phyloP scores from a whole-genome alignment of 2,329 filamentous ascomycete species.

The Clarireedia hainanense region DNA sequence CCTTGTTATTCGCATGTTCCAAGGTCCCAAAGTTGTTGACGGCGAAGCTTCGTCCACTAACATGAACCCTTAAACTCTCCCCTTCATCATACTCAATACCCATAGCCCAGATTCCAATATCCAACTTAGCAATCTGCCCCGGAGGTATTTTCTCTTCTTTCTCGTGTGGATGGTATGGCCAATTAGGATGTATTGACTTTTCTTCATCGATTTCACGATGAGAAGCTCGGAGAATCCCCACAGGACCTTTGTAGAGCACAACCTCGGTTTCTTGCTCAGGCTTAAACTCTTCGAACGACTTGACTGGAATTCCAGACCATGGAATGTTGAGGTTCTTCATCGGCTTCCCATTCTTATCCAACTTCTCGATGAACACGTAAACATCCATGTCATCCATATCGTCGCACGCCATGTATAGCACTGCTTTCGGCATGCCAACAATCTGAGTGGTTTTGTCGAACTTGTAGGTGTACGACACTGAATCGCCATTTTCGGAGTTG shows the following conservation, averaged over 20 bases:
- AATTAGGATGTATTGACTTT: conserved; percentile 1
- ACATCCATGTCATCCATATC: conserved; percentile 38
- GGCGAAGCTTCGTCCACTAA: no score
- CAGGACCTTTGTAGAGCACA: conserved; percentile 9
- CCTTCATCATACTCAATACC: conserved; percentile 15
- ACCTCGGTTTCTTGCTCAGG: background rate
- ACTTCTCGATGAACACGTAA: conserved; percentile 38
- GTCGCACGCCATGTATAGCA: conserved; percentile 37
- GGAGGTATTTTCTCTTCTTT: conserved; percentile 9
- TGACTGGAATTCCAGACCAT: background rate
- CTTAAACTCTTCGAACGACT: conserved; percentile 5
- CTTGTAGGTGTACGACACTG: conserved; percentile 12
- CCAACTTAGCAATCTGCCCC: conserved; percentile 12
- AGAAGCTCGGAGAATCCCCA: conserved; percentile 11
- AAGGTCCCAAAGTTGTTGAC: no score
- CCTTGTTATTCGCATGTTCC: no score
- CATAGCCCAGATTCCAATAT: conserved; percentile 15
- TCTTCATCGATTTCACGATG: conserved; percentile 8
- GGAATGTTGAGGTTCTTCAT: conserved; percentile 39
- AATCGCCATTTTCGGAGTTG: no score
- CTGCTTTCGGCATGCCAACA: conserved; percentile 39
- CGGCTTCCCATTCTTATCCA: conserved; percentile 34
- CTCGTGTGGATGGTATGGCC: conserved; percentile 11
- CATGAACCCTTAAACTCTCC: conserved; percentile 1
- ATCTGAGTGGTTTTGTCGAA: conserved; percentile 34